Conservation (phyloP, 1,284 basidiomycete genomes). For the Blastosporella zonata region DNA sequence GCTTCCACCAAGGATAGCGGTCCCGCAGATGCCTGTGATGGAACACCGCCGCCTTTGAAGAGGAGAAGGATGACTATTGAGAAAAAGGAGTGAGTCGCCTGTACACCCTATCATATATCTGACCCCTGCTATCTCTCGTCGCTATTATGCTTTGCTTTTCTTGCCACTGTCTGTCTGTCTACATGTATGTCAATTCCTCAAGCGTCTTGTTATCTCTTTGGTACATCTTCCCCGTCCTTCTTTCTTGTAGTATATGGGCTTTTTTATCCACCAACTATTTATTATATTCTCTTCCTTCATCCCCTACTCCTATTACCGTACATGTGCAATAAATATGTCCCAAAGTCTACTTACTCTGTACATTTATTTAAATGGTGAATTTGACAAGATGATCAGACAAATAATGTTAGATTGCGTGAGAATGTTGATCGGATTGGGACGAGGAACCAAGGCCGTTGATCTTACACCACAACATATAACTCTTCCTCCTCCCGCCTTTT, state of each 20-base stretch:
- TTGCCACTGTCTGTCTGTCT: constrained; percentile 18
- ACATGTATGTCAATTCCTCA: constrained; percentile 19
- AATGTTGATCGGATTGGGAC: constrained; percentile 22
- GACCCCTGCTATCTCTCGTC: constrained; percentile 22
- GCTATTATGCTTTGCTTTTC: constrained; percentile 24
- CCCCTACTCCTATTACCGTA: constrained; percentile 15
- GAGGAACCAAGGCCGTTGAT: constrained; percentile 21
- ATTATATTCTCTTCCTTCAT: constrained; percentile 8
- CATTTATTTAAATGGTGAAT: constrained; percentile 3
- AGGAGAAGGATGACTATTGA: constrained; percentile 36
- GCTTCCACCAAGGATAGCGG: constrained; percentile 19
- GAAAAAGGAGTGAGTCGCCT: constrained; percentile 20
- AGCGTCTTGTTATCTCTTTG: constrained; percentile 15
- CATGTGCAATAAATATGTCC: constrained; percentile 18
- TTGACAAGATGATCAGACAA: constrained; percentile 17
- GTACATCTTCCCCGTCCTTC: constrained; percentile 11
- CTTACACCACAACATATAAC: constrained; percentile 24
- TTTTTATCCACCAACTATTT: constrained; percentile 8
- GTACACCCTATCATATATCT: constrained; percentile 19
- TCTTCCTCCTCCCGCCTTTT: constrained; percentile 15
- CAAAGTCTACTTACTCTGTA: constrained; percentile 2
- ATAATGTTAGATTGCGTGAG: constrained; percentile 22
- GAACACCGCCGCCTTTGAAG: constrained; percentile 46
- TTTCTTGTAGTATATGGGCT: constrained; percentile 15
- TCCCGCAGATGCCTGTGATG: constrained; percentile 17